Evolutionary conservation across 2,329 filamentous ascomycete species (phyloP), one percentile per base, ranked within the genome.

Genomic region (Hirsutella rhossiliensis): DNA sequence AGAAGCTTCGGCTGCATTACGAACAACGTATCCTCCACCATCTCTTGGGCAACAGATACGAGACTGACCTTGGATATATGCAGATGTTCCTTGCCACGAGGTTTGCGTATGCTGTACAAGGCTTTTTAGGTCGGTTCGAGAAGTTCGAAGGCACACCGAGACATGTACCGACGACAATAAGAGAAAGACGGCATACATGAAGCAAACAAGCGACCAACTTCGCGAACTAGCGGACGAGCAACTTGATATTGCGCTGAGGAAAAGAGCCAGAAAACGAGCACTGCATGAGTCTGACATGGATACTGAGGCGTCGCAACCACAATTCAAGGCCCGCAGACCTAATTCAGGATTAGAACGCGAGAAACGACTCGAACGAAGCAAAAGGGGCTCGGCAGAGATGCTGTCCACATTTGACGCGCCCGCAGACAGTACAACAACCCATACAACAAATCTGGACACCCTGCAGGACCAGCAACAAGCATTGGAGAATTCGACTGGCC

Each of bases 1-100:
- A 40, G 38, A 40, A 40, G n/a, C 38, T 40, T 29, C 38, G 38
- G 5, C 20, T 28, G 38, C 38, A 40, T 17, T 40, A 29, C n/a
- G 38, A 40, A 29, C 38, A 40, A 40, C 38, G 38, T 40, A 40
- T 4, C 23, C 27, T 17, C 38, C 13, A 40, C 20, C 23, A 13
- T 29, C 15, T 29, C 15, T 13, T 18, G 34, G 15, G 38, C 15
- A 17, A 40, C 38, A 13, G n/a, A 40, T 11, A 40, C n/a, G 18
- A 40, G 12, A 29, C 38, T 40, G 23, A 40, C 23, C 11, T 29
- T 17, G 13, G 20, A 11, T 9, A 40, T n/a, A n/a, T 29, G 23
- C 38, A 40, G 38, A 40, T 40, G 38, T 29, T n/a, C 38, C 23
- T 11, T 40, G 38, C 23, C 38, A 40, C 38, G 38, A 40, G n/a